A percentile compares a stretch with the other conserved stretches of the same genome.
Conservation (phyloP, 495 filamentous ascomycete species). For the Parmelia sp. region DNA sequence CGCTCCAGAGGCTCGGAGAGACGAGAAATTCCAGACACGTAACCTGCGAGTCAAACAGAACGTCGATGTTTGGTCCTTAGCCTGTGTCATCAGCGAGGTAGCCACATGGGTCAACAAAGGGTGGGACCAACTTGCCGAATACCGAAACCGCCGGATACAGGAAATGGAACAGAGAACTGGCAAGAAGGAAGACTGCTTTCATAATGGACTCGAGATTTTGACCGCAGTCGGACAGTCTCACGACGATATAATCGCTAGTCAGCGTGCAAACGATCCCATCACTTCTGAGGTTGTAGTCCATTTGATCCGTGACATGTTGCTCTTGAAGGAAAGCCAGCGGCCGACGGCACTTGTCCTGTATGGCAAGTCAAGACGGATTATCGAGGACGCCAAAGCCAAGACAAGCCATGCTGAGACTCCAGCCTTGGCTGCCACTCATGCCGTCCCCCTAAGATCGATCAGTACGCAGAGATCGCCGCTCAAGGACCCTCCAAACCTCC, state of each 20-base stretch:
- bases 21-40: slow-evolving; percentile 23
- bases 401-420: background rate
- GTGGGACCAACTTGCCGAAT: slow-evolving; percentile 30
- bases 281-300: background rate
- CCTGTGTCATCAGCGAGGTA: slow-evolving; percentile 42
- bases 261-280: background rate
- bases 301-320: background rate
- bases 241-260: background rate
- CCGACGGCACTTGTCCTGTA: background rate
- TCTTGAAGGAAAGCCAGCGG: background rate
- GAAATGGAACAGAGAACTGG: slow-evolving; percentile 25
- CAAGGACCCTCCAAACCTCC: background rate
- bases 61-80: slow-evolving; percentile 44
- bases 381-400: background rate
- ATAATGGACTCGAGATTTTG: slow-evolving; percentile 35
- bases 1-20: slow-evolving; percentile 35
- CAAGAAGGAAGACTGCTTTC: slow-evolving; percentile 37
- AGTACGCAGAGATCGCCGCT: background rate
- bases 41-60: slow-evolving; percentile 21
- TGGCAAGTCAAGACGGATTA: background rate
- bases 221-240: background rate
- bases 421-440: background rate
- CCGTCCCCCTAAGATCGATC: background rate
- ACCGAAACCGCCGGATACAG: slow-evolving; percentile 29
- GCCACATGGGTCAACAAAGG: slow-evolving; percentile 38